Conservation (phyloP, 1,284 basidiomycete genomes). For the Vanrija sp. region DNA sequence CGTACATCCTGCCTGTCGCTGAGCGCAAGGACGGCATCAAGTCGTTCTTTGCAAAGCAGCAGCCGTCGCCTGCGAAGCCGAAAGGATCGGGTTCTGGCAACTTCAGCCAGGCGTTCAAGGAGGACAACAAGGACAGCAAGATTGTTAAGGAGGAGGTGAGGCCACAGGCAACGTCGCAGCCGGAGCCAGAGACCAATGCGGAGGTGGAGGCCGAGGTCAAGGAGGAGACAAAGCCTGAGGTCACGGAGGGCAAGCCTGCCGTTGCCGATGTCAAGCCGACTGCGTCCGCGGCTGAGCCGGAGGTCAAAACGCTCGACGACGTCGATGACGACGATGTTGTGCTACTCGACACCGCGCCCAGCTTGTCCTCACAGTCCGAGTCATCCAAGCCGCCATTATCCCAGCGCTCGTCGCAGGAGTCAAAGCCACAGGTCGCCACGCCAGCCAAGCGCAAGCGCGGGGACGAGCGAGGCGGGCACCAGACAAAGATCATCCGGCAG, state of each 20-base stretch:
- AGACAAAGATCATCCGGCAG: constrained; percentile 32
- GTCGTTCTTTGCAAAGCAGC: constrained; percentile 75
- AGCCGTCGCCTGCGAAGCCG: constrained; percentile 25
- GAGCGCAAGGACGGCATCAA: constrained; percentile 81
- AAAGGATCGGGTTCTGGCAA: not conserved
- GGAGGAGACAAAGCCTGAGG: not conserved
- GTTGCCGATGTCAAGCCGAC: not conserved
- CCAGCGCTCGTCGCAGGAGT: not conserved
- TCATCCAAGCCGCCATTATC: not conserved
- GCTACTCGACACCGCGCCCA: not conserved
- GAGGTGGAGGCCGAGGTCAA: not conserved
- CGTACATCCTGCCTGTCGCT: constrained; percentile 75
- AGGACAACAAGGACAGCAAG: not conserved
- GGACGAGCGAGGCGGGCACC: constrained; percentile 24
- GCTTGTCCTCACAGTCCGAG: not conserved
- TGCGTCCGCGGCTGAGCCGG: too few relatives aligned
- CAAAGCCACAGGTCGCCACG: not conserved
- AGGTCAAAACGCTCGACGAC: constrained; percentile 1
- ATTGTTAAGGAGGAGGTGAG: not conserved
- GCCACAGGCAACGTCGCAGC: not conserved
- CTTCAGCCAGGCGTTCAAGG: not conserved
- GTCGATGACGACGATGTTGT: constrained; percentile 1
- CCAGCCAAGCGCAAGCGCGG: constrained; percentile 2
- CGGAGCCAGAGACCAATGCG: not conserved
- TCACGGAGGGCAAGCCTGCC: not conserved